Evolutionary conservation across 352 stramenopile species (phyloP), one percentile per base, ranked within the genome.

Genomic region (Halophytophthora batemanensis): DNA sequence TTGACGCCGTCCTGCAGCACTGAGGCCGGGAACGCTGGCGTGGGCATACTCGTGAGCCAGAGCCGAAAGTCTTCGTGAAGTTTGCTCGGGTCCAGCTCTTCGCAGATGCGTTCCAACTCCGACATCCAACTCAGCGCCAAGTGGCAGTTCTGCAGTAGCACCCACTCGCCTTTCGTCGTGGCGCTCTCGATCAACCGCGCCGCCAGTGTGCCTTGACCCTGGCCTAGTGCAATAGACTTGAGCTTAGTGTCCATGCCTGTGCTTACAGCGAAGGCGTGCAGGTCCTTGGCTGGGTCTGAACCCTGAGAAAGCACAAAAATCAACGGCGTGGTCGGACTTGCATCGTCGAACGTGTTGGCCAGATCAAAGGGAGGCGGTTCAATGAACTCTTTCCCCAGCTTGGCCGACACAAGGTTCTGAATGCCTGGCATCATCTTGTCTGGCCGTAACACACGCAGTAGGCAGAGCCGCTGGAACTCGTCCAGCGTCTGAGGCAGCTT

Each of bases 1-100:
- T 98, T 98, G 8, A 98, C 93, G 17, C 93, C 86, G 52, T 96
- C 93, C 54, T 98, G 95, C 8, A 98, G 77, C n/a, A 98, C 91
- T 1, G 87, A 90, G 2, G 96, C 90, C 2, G 95, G 95, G 58
- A 95, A 95, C 50, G 50, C 80, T 25, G 66, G 88, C 12, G 71
- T 97, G 44, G 64, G 72, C 71, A 82, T 93, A 76, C 75, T 96
- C 28, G 94, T 98, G 22, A 98, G 87, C 94, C 94, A 98, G n/a
- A 98, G 61, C 0, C 94, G 85, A 58, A 98, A 98, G 63, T 98
- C 93, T 8, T 90, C 80, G 53, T 95, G 92, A 6, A 94, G 57
- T 38, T 90, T 95, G 11, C 86, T 77, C 0, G 71, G 69, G 50
- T 90, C 79, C 2, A 97, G 60, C 21, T 95, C 86, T 41, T 98